A percentile compares a stretch with the other conserved stretches of the same genome.
Conservation (phyloP, 345 rosid genomes). For the Lumnitzera racemosa region DNA sequence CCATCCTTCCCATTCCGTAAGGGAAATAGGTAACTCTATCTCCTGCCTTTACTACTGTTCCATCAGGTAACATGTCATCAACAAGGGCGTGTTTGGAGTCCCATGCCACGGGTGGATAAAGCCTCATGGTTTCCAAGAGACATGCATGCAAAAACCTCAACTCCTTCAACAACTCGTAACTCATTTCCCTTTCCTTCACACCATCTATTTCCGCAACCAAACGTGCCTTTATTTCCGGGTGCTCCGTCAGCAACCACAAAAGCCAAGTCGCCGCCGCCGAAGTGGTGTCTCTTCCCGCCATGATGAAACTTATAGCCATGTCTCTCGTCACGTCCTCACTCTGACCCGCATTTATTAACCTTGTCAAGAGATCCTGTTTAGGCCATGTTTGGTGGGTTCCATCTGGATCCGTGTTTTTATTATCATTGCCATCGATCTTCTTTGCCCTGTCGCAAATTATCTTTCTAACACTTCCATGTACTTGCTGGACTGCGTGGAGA, state of each 20-base stretch:
- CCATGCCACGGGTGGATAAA: slow-evolving; percentile 58
- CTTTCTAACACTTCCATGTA: slow-evolving; percentile 5
- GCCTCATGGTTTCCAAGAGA: slow-evolving; percentile 41
- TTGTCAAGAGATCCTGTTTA: slow-evolving; percentile 5
- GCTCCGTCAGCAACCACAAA: slow-evolving; percentile 37
- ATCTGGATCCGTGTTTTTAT: not conserved
- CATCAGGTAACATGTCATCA: slow-evolving; percentile 53
- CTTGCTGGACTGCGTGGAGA: slow-evolving; percentile 3
- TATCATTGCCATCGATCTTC: not conserved
- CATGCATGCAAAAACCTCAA: slow-evolving; percentile 47
- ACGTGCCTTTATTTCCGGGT: slow-evolving; percentile 28
- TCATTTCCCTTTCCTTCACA: not conserved
- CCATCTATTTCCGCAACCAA: slow-evolving; percentile 2
- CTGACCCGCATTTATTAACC: slow-evolving; percentile 6
- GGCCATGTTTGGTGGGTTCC: no score
- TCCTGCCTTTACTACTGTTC: slow-evolving; percentile 40
- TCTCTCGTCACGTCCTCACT: slow-evolving; percentile 7
- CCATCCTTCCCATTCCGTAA: slow-evolving; percentile 68
- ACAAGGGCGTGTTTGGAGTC: slow-evolving; percentile 46
- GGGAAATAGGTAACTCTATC: slow-evolving; percentile 44
- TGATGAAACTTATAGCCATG: slow-evolving; percentile 26
- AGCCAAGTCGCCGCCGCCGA: slow-evolving; percentile 42
- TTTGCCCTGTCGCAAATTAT: slow-evolving; percentile 2
- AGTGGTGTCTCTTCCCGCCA: slow-evolving; percentile 57
- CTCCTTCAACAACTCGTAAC: slow-evolving; percentile 16